Evolutionary conservation across 441 rosid species (phyloP).

Genomic region (Caryocar brasiliense): DNA sequence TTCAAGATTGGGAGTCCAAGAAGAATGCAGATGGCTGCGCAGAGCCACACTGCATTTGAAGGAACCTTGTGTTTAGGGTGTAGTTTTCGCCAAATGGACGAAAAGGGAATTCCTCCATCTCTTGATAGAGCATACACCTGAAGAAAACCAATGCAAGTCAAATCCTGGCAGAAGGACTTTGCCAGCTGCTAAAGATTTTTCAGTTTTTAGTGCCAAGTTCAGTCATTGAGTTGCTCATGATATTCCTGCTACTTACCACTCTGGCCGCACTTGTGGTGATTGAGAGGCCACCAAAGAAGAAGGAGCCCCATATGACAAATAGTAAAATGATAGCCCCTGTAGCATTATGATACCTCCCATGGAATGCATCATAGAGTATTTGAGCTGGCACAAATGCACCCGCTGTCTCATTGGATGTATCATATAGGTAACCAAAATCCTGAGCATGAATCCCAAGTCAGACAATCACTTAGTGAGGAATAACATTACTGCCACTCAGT

Average conservation of each 20-base stretch:
- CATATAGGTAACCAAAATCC: slow-evolving; percentile 39
- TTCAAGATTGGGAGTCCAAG: slow-evolving; percentile 51
- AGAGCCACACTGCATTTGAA: slow-evolving; percentile 51
- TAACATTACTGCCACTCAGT: no score
- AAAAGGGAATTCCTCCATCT: slow-evolving; percentile 46
- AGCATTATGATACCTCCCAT: slow-evolving; percentile 43
- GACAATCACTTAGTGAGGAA: no score
- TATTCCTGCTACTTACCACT: no score
- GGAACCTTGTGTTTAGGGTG: slow-evolving; percentile 52
- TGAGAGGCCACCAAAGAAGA: slow-evolving; percentile 60
- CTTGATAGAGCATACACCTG: slow-evolving; percentile 56
- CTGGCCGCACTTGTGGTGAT: slow-evolving; percentile 54
- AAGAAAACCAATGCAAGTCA: no score
- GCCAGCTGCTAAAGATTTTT: background rate
- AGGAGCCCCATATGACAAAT: slow-evolving; percentile 53
- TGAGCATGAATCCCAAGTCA: no score
- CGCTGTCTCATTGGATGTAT: slow-evolving; percentile 46
- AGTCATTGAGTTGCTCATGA: no score
- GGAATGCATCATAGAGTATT: slow-evolving; percentile 50
- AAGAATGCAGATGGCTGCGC: slow-evolving; percentile 39
- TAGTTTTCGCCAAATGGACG: slow-evolving; percentile 37
- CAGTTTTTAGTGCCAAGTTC: no score
- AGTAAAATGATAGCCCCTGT: slow-evolving; percentile 49
- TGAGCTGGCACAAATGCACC: slow-evolving; percentile 55
- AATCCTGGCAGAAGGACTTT: no score